These are phyloP conservation scores for Astragalus glycyphyllos DNA, from an alignment of 306 rosid species.

Conservation along the genomic window DNA sequence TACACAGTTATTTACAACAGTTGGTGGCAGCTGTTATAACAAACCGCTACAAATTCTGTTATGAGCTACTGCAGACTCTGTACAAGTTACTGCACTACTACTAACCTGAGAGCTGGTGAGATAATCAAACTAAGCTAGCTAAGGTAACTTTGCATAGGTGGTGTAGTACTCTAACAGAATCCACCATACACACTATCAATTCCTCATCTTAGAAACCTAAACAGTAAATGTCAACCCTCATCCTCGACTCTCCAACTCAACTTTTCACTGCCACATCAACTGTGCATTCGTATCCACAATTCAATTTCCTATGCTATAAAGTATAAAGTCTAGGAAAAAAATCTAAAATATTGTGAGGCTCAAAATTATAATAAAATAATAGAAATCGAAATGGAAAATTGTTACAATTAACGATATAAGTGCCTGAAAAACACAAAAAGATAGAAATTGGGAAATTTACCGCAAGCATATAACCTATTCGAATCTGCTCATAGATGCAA, in stretches of 20 bases:
- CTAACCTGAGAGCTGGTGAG: background rate
- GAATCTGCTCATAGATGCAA: conserved; percentile 95
- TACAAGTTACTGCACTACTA: too few species aligned
- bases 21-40: too few species aligned
- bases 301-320: background rate
- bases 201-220: conserved; percentile 4
- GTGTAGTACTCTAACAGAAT: background rate
- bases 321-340: conserved; percentile 14
- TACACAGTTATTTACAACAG: too few species aligned
- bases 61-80: too few species aligned
- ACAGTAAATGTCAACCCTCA: background rate
- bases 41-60: too few species aligned
- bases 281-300: background rate
- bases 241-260: background rate
- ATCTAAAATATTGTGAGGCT: background rate
- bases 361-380: background rate
- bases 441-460: conserved; percentile 55
- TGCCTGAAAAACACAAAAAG: conserved; percentile 17
- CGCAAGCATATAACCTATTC: conserved; percentile 80
- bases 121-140: background rate
- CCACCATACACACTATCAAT: background rate
- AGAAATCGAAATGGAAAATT: conserved; percentile 19
- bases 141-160: background rate
- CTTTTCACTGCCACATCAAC: background rate
- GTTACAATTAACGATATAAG: background rate